Percentiles rank a stretch among this genome's conserved stretches.
Evolutionary conservation across 495 filamentous ascomycete genomes (phyloP).

Genomic region (Chaetomium cochliodes): DNA sequence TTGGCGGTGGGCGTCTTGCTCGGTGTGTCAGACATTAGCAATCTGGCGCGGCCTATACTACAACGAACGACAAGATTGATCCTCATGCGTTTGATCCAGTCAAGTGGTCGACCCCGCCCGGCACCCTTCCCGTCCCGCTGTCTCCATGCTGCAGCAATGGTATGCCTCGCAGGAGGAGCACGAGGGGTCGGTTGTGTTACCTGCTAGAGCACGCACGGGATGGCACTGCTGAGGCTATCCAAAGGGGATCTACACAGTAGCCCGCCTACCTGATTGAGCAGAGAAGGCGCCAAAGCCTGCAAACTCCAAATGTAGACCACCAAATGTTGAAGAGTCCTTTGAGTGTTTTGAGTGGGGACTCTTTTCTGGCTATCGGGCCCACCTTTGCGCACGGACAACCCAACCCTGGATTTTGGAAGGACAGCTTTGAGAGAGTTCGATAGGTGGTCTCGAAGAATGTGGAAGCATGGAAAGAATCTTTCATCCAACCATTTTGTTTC

Average conservation of each 20-base stretch:
- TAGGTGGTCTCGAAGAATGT: not conserved
- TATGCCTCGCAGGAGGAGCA: conserved; percentile 7
- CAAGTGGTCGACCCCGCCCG: conserved; percentile 7
- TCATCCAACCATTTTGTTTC: too few relatives aligned
- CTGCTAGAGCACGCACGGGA: not conserved
- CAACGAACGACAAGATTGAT: not conserved
- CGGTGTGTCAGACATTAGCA: conserved; percentile 27
- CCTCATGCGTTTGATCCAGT: not conserved
- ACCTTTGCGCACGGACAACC: too few relatives aligned
- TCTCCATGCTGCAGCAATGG: not conserved
- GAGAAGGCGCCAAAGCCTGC: conserved; percentile 3
- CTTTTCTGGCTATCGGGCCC: too few relatives aligned
- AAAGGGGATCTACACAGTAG: conserved; percentile 20
- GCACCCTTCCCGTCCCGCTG: conserved; percentile 11
- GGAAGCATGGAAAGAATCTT: not conserved
- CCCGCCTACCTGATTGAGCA: conserved; percentile 25
- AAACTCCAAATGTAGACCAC: conserved; percentile 10
- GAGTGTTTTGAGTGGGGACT: too few relatives aligned
- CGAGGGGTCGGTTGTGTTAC: conserved; percentile 8
- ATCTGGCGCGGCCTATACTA: conserved; percentile 2
- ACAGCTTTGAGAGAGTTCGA: not conserved
- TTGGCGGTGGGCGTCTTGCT: not conserved
- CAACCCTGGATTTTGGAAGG: too few relatives aligned
- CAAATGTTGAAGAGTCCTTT: too few relatives aligned
- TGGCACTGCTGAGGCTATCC: not conserved